Evolutionary conservation across 192 early-diverging fungal species (phyloP), one percentile per base, ranked within the genome.

Genomic region (Glomus cerebriforme): DNA sequence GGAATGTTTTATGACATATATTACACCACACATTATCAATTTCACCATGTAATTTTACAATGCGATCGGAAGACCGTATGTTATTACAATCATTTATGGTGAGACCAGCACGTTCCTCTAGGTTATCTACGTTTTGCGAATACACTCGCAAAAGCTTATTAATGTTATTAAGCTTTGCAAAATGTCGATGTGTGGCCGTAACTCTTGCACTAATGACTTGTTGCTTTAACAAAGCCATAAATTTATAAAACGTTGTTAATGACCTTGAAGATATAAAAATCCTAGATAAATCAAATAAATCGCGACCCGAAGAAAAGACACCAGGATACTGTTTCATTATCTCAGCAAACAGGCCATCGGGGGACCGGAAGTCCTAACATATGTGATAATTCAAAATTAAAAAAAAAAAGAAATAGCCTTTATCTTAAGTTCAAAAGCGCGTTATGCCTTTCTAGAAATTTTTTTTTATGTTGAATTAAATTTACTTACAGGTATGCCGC

Each of bases 41-140:
- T 54, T 54, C 49, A 54, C 49, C 49, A 54, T 54, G 49, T 54
- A 54, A 54, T 54, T 54, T 54, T 17, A 54, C 17, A 54, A 54
- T 54, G 6, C 49, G 49, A 22, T 54, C 49, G 17, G 49, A 54
- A 54, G 49, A 54, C 49, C 49, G 49, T 54, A 22, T 54, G 22
- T 54, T 54, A 54, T 54, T 17, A 19, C 49, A 54, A 54, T 54
- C 49, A 54, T 54, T 54, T 54, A 54, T 22, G 17, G 49, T 17
- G 49, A 54, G 49, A 15, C 64, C 64, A 31, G 64, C 84, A 17
- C 88, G 85, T 39, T 86, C 85, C 79, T 97, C 96, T 26, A 97
- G 83, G 72, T 91, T 88, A 81, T 97, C 96, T 66, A 97, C 96
- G 81, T 97, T 97, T 83, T 95, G 96, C 17, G 96, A 96, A 75